A percentile compares a stretch with the other conserved stretches of the same genome.
phyloP scores from a whole-genome alignment of 768 basidiomycete genomes.

The Mycena rebaudengoi region DNA sequence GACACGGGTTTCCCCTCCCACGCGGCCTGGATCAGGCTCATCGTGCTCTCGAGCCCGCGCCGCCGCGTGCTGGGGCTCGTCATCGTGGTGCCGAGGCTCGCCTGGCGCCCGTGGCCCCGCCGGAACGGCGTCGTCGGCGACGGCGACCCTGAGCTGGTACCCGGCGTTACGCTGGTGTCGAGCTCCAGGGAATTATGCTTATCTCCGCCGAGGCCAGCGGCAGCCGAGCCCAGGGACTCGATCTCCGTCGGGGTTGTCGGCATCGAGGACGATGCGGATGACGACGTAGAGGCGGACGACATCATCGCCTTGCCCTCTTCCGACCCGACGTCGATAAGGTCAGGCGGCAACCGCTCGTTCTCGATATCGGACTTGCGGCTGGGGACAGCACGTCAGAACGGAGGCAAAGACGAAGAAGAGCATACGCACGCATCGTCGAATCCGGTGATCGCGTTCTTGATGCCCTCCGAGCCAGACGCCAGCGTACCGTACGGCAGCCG shows the following conservation, averaged over 20 bases:
- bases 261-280: conserved; percentile 40
- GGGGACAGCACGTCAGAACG: background rate
- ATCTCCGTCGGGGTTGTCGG: conserved; percentile 46
- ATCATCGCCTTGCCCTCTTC: conserved; percentile 75
- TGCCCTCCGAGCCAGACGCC: conserved; percentile 92
- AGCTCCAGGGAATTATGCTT: background rate
- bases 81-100: conserved; percentile 93
- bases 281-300: conserved; percentile 56
- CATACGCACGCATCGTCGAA: conserved; percentile 93
- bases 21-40: conserved; percentile 92
- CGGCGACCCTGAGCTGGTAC: conserved; percentile 9
- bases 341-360: conserved; percentile 96
- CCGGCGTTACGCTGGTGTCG: background rate
- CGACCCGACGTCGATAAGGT: conserved; percentile 84
- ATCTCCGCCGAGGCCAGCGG: conserved; percentile 34
- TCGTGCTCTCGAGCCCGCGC: conserved; percentile 93
- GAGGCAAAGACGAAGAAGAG: background rate
- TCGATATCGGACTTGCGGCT: conserved; percentile 98
- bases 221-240: conserved; percentile 52
- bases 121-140: conserved; percentile 55
- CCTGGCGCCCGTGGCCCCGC: conserved; percentile 77
- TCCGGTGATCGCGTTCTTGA: conserved; percentile 91
- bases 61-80: conserved; percentile 93
- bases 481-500: conserved; percentile 86
- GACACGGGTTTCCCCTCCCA: conserved; percentile 70